Evolutionary conservation across 2,329 filamentous ascomycete species (phyloP).

Genomic region (Gnomoniopsis smithogilvyi): DNA sequence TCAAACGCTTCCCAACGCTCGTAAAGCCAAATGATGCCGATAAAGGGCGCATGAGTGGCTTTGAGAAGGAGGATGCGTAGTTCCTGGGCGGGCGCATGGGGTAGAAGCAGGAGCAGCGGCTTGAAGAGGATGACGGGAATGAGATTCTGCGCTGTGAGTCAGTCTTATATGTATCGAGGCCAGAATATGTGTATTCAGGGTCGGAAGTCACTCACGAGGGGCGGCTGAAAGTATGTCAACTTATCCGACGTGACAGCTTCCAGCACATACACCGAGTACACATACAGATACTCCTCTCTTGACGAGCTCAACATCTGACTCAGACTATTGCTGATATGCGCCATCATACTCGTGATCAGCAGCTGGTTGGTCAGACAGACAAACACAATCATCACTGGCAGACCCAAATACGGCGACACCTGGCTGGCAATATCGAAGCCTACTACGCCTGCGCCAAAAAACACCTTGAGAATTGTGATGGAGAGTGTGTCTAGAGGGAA

Average conservation of each 20-base stretch:
- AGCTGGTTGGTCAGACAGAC: slow-evolving; percentile 14
- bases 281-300: slow-evolving; percentile 12
- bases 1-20: slow-evolving; percentile 9
- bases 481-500: slow-evolving; percentile 6
- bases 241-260: slow-evolving; percentile 13
- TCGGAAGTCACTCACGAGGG: neutral
- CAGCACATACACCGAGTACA: slow-evolving; percentile 13
- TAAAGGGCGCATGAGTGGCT: slow-evolving; percentile 4
- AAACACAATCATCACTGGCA: slow-evolving; percentile 11
- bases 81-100: neutral
- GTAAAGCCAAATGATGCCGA: slow-evolving; percentile 5
- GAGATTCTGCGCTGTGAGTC: slow-evolving; percentile 1
- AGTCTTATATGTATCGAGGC: neutral
- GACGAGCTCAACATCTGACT: slow-evolving; percentile 8
- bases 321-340: slow-evolving; percentile 15
- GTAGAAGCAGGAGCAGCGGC: neutral
- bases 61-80: slow-evolving; percentile 12
- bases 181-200: neutral
- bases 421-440: slow-evolving; percentile 8
- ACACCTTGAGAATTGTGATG: slow-evolving; percentile 10
- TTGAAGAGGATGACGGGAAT: slow-evolving; percentile 8
- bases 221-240: slow-evolving; percentile 12
- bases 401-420: slow-evolving; percentile 12
- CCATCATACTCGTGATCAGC: slow-evolving; percentile 13
- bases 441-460: slow-evolving; percentile 9